Evolutionary conservation across 176 grass and related monocot species (phyloP), one percentile per base, ranked within the genome.

Genomic region (Chloris gayana): DNA sequence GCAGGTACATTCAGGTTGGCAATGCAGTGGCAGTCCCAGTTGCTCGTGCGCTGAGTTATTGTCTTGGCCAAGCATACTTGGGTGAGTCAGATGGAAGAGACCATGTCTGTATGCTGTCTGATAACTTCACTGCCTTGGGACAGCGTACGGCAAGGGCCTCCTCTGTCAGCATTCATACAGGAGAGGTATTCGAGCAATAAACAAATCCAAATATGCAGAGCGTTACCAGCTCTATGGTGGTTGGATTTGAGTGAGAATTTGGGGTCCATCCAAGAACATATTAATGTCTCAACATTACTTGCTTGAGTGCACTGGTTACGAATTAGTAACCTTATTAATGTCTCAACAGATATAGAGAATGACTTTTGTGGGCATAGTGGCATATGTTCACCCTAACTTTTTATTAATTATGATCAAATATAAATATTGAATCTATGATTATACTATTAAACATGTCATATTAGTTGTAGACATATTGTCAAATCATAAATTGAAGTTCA

Each of bases 1-100:
- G 21, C 19, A 87, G 85, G 89, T 91, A 91, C 26, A 91, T 91
- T 4, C 89, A 91, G 51, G 89, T 91, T 0, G 89, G 89, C 4
- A 91, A 91, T 0, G 89, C 89, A 0, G 89, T 91, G 4, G 85
- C 89, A 0, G 85, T 91, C 1, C 89, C 89, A 2, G 89, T 91
- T 10, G 85, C 85, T 1, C 56, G 84, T 0, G 89, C 89, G 14
- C 39, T 91, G 66, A 85, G 89, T 9, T 87, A 87, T 24, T 79
- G 76, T 1, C 57, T 91, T 1, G 89, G 85, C 19, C 29, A 80
- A 1, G 89, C 89, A 0, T 87, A 76, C 74, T 51, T 80, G 33
- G 75, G 88, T 1, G 47, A 86, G 26, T 29, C 71, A 1, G 79
- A 90, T 14, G 88, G 74, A 1, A 74, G 18, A 4, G 10, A 69